phyloP scores from a whole-genome alignment of 108 stramenopile genomes.

The Cyclotella cryptica region DNA sequence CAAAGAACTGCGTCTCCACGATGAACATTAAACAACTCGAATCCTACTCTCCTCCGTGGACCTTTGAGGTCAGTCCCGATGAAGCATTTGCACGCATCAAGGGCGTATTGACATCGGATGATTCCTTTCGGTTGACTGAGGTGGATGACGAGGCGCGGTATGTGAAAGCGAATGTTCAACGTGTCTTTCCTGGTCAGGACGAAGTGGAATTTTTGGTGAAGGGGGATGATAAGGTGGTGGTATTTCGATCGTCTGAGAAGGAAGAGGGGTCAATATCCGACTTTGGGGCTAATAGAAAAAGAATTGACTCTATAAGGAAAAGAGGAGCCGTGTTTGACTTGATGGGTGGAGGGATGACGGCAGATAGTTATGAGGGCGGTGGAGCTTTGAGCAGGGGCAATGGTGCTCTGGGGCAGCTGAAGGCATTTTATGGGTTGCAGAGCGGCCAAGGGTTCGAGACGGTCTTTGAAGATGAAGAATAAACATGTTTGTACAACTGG shows the following conservation, averaged over 20 bases:
- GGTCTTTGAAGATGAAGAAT: conserved; percentile 64
- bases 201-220: conserved; percentile 77
- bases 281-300: conserved; percentile 71
- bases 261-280: conserved; percentile 59
- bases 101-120: conserved; percentile 68
- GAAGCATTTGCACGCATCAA: conserved; percentile 82
- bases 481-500: neutral
- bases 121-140: conserved; percentile 49
- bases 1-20: conserved; percentile 76
- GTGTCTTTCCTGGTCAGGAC: conserved; percentile 44
- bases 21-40: conserved; percentile 69
- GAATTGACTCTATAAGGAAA: conserved; percentile 70
- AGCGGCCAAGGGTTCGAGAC: conserved; percentile 81
- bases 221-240: conserved; percentile 71
- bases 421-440: conserved; percentile 89
- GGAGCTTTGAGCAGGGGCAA: conserved; percentile 50
- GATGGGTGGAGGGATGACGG: conserved; percentile 75
- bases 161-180: conserved; percentile 61
- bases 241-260: conserved; percentile 61
- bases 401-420: conserved; percentile 75
- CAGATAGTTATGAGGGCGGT: conserved; percentile 55
- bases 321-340: conserved; percentile 73
- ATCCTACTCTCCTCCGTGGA: conserved; percentile 81
- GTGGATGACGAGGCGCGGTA: conserved; percentile 61
- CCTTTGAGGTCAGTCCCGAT: conserved; percentile 67